Conservation (phyloP, 2,329 filamentous ascomycete genomes). For the Epichloe scottii region DNA sequence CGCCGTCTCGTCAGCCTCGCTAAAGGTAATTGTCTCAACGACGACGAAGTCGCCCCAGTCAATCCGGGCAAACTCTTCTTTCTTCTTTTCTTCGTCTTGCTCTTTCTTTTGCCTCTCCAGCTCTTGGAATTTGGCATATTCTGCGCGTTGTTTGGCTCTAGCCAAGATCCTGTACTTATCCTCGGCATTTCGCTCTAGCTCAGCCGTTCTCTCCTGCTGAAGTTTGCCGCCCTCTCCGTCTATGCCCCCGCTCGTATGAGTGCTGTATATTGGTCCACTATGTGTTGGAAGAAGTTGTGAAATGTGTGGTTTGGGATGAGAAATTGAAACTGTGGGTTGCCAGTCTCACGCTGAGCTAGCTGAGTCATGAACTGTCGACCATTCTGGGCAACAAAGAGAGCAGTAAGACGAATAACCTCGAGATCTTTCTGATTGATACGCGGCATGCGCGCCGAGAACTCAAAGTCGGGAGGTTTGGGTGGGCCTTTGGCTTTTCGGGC, state of each 20-base stretch:
- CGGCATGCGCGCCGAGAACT: conserved; percentile 93
- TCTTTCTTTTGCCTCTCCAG: conserved; percentile 80
- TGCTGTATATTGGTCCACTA: conserved; percentile 87
- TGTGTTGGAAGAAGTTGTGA: conserved; percentile 86
- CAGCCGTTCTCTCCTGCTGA: conserved; percentile 57
- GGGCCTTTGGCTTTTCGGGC: conserved; percentile 61
- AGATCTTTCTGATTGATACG: conserved; percentile 93
- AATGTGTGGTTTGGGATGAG: conserved; percentile 89
- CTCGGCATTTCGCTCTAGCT: conserved; percentile 61
- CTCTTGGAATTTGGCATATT: conserved; percentile 77
- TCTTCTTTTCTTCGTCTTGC: conserved; percentile 73
- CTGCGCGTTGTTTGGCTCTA: conserved; percentile 72
- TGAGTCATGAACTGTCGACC: conserved; percentile 85
- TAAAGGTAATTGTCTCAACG: conserved; percentile 89
- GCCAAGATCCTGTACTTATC: conserved; percentile 72
- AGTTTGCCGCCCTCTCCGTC: conserved; percentile 55
- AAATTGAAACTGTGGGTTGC: conserved; percentile 94
- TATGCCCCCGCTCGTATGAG: conserved; percentile 57
- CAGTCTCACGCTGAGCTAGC: conserved; percentile 74
- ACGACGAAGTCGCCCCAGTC: conserved; percentile 98
- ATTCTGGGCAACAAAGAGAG: conserved; percentile 84
- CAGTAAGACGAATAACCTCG: conserved; percentile 61
- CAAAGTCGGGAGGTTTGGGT: conserved; percentile 72
- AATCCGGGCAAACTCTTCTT: conserved; percentile 65
- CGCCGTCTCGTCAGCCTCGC: conserved; percentile 72